phyloP scores from a whole-genome alignment of 495 filamentous ascomycete species.

The Penicillium desertorum region DNA sequence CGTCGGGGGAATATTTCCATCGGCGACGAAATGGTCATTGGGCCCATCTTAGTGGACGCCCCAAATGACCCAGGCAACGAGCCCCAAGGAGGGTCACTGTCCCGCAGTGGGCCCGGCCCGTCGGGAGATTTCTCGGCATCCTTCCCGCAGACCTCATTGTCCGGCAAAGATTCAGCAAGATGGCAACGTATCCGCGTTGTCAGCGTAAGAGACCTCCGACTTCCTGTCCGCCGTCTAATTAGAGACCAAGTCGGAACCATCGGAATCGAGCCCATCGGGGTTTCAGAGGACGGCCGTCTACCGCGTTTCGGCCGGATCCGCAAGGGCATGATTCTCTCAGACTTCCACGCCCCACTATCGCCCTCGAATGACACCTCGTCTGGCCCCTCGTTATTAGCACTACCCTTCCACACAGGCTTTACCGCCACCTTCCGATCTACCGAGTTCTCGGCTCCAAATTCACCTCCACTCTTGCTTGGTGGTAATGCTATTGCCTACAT shows the following conservation, averaged over 20 bases:
- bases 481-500: conserved; percentile 77
- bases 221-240: conserved; percentile 74
- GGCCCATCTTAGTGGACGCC: conserved; percentile 62
- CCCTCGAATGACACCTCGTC: conserved; percentile 32
- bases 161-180: conserved; percentile 42
- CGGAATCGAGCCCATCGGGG: conserved; percentile 63
- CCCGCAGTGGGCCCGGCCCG: conserved; percentile 32
- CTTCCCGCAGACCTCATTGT: conserved; percentile 27
- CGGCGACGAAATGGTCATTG: conserved; percentile 75
- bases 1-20: conserved; percentile 74
- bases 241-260: conserved; percentile 89
- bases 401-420: conserved; percentile 50
- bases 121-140: conserved; percentile 40
- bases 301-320: conserved; percentile 54
- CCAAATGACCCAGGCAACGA: conserved; percentile 24
- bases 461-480: conserved; percentile 52
- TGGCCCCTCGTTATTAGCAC: conserved; percentile 19
- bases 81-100: conserved; percentile 25
- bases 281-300: conserved; percentile 22
- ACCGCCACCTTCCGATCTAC: conserved; percentile 45
- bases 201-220: conserved; percentile 82
- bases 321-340: conserved; percentile 80
- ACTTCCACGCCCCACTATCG: conserved; percentile 50
- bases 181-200: conserved; percentile 78
- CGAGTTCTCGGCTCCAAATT: conserved; percentile 42